Evolutionary conservation across 1,284 basidiomycete genomes (phyloP).

Genomic region (Puccinia triticina): DNA sequence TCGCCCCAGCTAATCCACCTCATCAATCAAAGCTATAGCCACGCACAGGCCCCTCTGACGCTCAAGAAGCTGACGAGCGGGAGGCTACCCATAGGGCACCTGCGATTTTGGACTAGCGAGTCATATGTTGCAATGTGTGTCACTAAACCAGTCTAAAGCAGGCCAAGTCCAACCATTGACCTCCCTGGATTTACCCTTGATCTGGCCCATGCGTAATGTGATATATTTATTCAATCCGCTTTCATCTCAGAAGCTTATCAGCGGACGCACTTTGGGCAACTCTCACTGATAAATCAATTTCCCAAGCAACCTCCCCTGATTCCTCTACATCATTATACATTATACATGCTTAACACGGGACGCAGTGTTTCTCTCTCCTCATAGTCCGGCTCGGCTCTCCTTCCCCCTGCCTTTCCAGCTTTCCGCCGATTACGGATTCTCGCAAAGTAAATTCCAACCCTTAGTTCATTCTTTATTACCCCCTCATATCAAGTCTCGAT

Average conservation of each 20-base stretch:
- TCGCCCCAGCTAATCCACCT: no score
- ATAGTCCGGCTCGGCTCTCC: no score
- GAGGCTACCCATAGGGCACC: background rate
- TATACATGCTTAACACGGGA: no score
- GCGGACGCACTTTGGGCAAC: no score
- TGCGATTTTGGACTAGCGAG: background rate
- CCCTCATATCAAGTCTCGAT: background rate
- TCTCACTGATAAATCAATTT: no score
- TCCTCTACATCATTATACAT: background rate
- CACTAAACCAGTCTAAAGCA: background rate
- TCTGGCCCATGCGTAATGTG: background rate
- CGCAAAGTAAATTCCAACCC: background rate
- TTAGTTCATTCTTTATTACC: slow-evolving; percentile 19
- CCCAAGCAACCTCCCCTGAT: no score
- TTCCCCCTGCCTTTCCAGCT: background rate
- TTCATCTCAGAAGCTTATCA: no score
- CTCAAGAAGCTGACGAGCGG: no score
- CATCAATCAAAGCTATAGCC: no score
- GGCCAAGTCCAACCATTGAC: background rate
- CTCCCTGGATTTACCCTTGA: slow-evolving; percentile 7
- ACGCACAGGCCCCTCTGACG: no score
- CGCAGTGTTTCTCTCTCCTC: no score
- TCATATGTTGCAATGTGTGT: background rate
- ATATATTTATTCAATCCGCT: background rate
- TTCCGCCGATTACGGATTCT: background rate